Conservation (phyloP, 2,329 filamentous ascomycete species). For the Geosmithia putterillii region DNA sequence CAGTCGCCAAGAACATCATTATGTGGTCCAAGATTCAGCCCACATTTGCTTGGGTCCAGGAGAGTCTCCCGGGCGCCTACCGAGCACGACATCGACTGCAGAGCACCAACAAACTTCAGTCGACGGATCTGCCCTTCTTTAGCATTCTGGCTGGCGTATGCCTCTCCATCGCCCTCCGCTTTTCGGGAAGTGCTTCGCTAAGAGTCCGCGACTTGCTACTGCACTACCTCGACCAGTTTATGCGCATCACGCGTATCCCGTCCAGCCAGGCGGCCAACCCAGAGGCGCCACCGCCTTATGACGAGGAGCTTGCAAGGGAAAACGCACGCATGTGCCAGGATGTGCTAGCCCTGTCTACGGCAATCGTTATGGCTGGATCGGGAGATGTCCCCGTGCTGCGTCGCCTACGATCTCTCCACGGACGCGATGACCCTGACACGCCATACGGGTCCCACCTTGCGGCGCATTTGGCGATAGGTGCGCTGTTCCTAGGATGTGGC, state of each 20-base stretch:
- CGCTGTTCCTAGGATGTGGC: constrained; percentile 84
- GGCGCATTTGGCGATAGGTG: constrained; percentile 80
- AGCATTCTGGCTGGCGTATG: constrained; percentile 85
- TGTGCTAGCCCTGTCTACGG: constrained; percentile 65
- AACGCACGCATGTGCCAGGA: constrained; percentile 89
- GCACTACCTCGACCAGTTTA: constrained; percentile 76
- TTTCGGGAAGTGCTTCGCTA: constrained; percentile 58
- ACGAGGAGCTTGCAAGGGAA: constrained; percentile 69
- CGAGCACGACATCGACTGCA: constrained; percentile 48
- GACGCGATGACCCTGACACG: constrained; percentile 69
- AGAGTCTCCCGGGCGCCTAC: constrained; percentile 61
- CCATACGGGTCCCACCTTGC: constrained; percentile 92
- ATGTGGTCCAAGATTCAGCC: constrained; percentile 80
- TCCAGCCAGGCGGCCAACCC: constrained; percentile 13
- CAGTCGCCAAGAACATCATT: constrained; percentile 80
- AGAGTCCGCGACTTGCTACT: constrained; percentile 71
- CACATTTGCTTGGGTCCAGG: constrained; percentile 60
- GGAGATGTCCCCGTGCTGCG: constrained; percentile 80
- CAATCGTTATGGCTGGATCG: constrained; percentile 91
- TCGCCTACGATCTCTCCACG: constrained; percentile 76
- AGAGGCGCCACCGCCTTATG: constrained; percentile 46
- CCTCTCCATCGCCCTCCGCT: constrained; percentile 64
- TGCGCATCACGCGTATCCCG: constrained; percentile 57
- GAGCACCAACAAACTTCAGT: constrained; percentile 51
- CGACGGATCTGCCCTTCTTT: constrained; percentile 81